A percentile compares a stretch with the other conserved stretches of the same genome.
Evolutionary conservation across 768 basidiomycete species (phyloP).

Genomic region (Tulasnella sp.): DNA sequence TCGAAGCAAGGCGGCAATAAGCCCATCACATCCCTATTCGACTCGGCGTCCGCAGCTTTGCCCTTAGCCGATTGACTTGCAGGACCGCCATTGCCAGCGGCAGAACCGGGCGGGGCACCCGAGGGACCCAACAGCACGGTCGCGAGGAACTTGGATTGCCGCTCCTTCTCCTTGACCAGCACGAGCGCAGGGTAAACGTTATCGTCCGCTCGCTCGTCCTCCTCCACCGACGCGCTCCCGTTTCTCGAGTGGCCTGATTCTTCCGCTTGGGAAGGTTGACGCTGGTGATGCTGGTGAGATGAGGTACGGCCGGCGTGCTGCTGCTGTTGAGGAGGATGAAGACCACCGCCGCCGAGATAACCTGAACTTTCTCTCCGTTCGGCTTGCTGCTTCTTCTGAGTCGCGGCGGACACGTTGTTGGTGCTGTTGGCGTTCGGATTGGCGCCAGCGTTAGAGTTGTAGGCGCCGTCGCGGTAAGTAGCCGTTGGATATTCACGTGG

Average conservation of each 20-base stretch:
- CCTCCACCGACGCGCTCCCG: constrained; percentile 44
- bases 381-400: not conserved
- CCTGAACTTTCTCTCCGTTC: constrained; percentile 18
- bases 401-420: not conserved
- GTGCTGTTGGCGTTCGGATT: not conserved
- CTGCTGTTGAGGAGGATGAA: not conserved
- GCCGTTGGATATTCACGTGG: not conserved
- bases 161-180: constrained; percentile 69
- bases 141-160: constrained; percentile 75
- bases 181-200: constrained; percentile 73
- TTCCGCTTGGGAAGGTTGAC: constrained; percentile 44
- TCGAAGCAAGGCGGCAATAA: constrained; percentile 36
- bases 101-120: constrained; percentile 31
- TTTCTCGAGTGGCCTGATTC: constrained; percentile 51
- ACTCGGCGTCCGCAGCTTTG: constrained; percentile 40
- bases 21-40: not conserved
- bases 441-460: not conserved
- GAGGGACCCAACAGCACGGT: constrained; percentile 73
- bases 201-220: constrained; percentile 59
- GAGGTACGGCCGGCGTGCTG: constrained; percentile 26
- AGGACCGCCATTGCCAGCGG: not conserved
- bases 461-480: constrained; percentile 7
- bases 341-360: not conserved
- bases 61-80: not conserved
- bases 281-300: constrained; percentile 45